Evolutionary conservation across 2,329 filamentous ascomycete genomes (phyloP).

Genomic region (Elsinoe ampelina): DNA sequence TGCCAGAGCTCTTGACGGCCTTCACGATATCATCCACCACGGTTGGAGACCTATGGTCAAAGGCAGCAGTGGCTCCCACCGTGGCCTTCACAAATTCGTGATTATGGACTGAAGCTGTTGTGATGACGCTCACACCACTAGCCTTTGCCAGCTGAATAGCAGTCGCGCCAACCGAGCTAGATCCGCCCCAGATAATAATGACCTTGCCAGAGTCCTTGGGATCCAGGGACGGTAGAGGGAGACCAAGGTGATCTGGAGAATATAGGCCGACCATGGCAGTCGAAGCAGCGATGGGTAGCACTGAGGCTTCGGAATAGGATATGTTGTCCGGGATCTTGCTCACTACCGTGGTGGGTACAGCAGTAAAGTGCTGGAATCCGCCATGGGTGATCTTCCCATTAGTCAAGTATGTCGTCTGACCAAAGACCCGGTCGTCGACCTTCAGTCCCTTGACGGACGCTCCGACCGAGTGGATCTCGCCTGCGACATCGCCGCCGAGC

Average conservation of each 20-base stretch:
- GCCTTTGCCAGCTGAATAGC: conserved; percentile 30
- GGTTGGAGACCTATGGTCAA: conserved; percentile 27
- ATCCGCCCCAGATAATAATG: conserved; percentile 32
- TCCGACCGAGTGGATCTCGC: conserved; percentile 31
- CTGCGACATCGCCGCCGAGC: conserved; percentile 31
- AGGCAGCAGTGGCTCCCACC: conserved; percentile 24
- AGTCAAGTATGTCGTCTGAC: conserved; percentile 13
- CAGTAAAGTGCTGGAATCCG: conserved; percentile 29
- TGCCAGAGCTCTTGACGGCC: conserved; percentile 29
- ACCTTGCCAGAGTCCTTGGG: conserved; percentile 29
- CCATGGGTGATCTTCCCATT: conserved; percentile 12
- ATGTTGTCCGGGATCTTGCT: conserved; percentile 32
- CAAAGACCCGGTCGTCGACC: conserved; percentile 43
- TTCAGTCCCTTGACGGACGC: conserved; percentile 38
- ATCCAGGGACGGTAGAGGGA: conserved; percentile 30
- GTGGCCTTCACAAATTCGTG: conserved; percentile 23
- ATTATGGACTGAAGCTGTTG: conserved; percentile 27
- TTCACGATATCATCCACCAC: conserved; percentile 32
- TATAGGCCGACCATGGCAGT: conserved; percentile 38
- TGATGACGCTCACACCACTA: conserved; percentile 27
- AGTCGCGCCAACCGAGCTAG: conserved; percentile 27
- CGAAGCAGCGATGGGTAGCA: conserved; percentile 37
- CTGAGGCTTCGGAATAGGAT: conserved; percentile 31
- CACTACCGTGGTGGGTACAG: conserved; percentile 23
- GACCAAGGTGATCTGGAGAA: conserved; percentile 30